phyloP scores from a whole-genome alignment of 495 filamentous ascomycete species.

The Clavariopsis aquatica region DNA sequence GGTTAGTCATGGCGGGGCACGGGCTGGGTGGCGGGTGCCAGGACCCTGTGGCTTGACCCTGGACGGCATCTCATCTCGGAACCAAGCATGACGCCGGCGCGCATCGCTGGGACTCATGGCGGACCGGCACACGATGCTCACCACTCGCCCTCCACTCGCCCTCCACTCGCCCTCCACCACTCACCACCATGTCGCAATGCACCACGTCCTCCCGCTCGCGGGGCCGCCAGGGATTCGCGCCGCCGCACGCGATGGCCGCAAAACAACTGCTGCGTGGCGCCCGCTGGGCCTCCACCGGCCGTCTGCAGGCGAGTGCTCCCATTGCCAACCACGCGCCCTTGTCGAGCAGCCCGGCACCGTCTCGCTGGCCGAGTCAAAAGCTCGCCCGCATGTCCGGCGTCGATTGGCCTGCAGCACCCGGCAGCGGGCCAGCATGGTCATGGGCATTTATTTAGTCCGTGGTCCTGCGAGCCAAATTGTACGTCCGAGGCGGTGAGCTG shows the following conservation, averaged over 20 bases:
- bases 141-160: no score
- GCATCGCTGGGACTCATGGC: no score
- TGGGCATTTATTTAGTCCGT: slow-evolving; percentile 5
- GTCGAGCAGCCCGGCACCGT: slow-evolving; percentile 4
- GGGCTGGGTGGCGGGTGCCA: slow-evolving; percentile 39
- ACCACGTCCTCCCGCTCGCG: not conserved
- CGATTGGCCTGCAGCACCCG: slow-evolving; percentile 6
- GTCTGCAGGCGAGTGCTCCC: not conserved
- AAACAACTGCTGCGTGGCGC: not conserved
- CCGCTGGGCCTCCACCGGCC: not conserved
- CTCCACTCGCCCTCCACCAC: no score
- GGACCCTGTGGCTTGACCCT: not conserved
- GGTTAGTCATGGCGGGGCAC: no score
- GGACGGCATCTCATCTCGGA: not conserved
- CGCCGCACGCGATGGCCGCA: not conserved
- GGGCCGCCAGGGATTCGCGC: not conserved
- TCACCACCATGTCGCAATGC: no score
- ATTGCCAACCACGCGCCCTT: slow-evolving; percentile 15
- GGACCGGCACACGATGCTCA: no score
- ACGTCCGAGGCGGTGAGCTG: slow-evolving; percentile 19
- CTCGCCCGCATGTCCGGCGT: slow-evolving; percentile 3
- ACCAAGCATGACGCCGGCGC: no score
- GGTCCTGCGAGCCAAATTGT: slow-evolving; percentile 13
- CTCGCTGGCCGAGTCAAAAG: slow-evolving; percentile 13
- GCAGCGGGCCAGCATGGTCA: slow-evolving; percentile 7